These are phyloP conservation scores for Fraxinus nigra DNA, from an alignment of 305 asterid species.

Conservation along the genomic window DNA sequence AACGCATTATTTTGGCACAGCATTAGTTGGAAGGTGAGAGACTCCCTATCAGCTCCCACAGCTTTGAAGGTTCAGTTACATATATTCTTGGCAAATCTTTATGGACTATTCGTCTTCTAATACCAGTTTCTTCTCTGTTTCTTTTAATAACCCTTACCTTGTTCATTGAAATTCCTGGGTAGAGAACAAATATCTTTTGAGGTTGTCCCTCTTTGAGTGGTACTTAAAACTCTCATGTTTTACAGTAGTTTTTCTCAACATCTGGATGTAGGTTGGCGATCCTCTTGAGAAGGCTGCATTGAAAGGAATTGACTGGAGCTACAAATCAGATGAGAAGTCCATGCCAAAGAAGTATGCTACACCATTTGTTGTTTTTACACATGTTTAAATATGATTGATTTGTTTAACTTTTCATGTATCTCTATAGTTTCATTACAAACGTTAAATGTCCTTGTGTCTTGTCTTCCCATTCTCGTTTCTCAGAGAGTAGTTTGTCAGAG, in stretches of 20 bases:
- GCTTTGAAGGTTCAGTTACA: not conserved
- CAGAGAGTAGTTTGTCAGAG: not conserved
- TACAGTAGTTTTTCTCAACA: slow-evolving; percentile 12
- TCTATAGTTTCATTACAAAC: not conserved
- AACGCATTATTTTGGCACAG: not conserved
- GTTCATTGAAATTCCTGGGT: not conserved
- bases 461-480: not conserved
- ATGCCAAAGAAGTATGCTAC: slow-evolving; percentile 77
- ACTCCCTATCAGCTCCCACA: not conserved
- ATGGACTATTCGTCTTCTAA: not conserved
- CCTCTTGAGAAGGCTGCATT: slow-evolving; percentile 99
- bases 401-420: not conserved
- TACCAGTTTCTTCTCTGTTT: not conserved
- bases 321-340: slow-evolving; percentile 95
- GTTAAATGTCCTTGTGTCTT: slow-evolving; percentile 4
- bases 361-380: slow-evolving; percentile 6
- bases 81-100: not conserved
- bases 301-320: slow-evolving; percentile 89
- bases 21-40: not conserved
- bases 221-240: not conserved
- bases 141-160: not conserved
- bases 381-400: not conserved
- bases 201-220: not conserved
- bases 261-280: slow-evolving; percentile 81
- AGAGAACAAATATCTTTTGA: not conserved